phyloP scores from a whole-genome alignment of 2,329 filamentous ascomycete species.

The Apiospora malaysiana region DNA sequence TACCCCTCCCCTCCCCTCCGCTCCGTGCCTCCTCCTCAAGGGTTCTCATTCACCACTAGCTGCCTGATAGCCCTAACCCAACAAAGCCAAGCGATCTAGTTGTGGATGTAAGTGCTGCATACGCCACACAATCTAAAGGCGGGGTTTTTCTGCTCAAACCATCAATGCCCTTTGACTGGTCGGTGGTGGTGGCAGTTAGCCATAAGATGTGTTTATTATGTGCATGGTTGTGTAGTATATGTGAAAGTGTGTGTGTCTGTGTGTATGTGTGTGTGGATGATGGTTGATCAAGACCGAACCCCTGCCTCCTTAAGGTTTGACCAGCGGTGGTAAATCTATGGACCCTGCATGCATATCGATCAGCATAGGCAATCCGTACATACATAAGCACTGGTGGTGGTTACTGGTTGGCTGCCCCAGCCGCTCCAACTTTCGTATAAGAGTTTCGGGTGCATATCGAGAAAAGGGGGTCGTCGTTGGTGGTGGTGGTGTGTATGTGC shows the following conservation, averaged over 20 bases:
- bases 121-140: constrained; percentile 17
- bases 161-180: not conserved
- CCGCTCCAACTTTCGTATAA: not conserved
- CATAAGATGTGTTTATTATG: not conserved
- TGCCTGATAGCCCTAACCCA: not conserved
- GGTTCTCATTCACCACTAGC: not conserved
- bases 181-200: not conserved
- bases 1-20: not conserved
- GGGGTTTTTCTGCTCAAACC: not conserved
- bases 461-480: not conserved
- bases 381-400: not conserved
- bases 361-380: not conserved
- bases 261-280: not conserved
- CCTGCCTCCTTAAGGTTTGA: not conserved
- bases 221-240: not conserved
- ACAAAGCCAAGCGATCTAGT: not conserved
- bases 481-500: not conserved
- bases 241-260: not conserved
- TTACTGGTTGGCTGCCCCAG: not conserved
- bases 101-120: not conserved
- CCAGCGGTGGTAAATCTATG: not conserved
- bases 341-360: constrained; percentile 15
- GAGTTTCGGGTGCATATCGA: not conserved
- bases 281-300: not conserved
- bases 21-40: not conserved